phyloP scores from a whole-genome alignment of 805 yeast species.

The Maudiozyma bulderi region DNA sequence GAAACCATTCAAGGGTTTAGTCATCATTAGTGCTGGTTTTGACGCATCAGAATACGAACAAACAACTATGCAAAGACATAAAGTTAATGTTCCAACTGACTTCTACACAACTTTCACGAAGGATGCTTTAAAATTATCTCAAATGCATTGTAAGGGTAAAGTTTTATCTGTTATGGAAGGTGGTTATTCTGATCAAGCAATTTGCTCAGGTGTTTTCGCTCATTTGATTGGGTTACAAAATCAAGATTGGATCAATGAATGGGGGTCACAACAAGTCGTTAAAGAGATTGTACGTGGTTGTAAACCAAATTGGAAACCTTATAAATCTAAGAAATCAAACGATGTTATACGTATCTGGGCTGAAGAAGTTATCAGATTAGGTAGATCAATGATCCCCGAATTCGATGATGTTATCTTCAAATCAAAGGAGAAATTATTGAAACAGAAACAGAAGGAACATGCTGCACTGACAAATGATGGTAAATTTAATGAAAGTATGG shows the following conservation, averaged over 20 bases:
- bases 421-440: slow-evolving; percentile 2
- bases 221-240: slow-evolving; percentile 64
- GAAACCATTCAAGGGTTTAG: slow-evolving; percentile 43
- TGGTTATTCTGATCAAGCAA: slow-evolving; percentile 77
- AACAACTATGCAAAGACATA: slow-evolving; percentile 78
- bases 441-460: not conserved
- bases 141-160: slow-evolving; percentile 50
- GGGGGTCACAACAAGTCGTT: slow-evolving; percentile 56
- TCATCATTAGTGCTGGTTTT: slow-evolving; percentile 78
- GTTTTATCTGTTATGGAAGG: slow-evolving; percentile 70
- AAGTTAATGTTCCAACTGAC: slow-evolving; percentile 70
- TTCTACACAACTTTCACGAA: slow-evolving; percentile 64
- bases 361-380: slow-evolving; percentile 51
- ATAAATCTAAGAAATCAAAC: slow-evolving; percentile 39
- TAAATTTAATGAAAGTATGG: not conserved
- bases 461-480: not conserved
- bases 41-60: slow-evolving; percentile 81
- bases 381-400: slow-evolving; percentile 52
- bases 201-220: slow-evolving; percentile 68
- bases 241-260: slow-evolving; percentile 47
- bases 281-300: slow-evolving; percentile 62
- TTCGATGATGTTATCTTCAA: slow-evolving; percentile 23
- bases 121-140: slow-evolving; percentile 63
- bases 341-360: slow-evolving; percentile 53
- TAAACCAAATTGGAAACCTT: slow-evolving; percentile 53